Evolutionary conservation across 495 filamentous ascomycete species (phyloP), one percentile per base, ranked within the genome.

Genomic region (Hyaloscypha finlandica): DNA sequence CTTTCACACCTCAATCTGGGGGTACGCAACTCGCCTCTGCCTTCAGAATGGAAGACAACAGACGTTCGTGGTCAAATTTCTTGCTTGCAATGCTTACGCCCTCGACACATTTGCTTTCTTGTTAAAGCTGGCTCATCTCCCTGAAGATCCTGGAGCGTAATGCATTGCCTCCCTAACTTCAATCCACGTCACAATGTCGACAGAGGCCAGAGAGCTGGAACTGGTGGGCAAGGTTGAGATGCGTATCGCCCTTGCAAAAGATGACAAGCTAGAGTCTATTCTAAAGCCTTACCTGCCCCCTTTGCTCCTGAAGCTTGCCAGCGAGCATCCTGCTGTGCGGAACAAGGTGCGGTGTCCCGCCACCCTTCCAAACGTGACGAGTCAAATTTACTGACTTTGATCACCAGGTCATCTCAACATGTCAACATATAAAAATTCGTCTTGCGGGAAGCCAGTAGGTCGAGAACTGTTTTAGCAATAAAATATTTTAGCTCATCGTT

Each of bases 171-270:
- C 22, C 19, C n/a, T 56, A 29, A 61, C 52, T n/a, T 54, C 42
- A 35, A 30, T 57, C 31, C 20, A 32, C 20, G n/a, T 60, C 54
- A 65, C 14, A 4, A 64, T 39, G n/a, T 66, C 74, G 8, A 70
- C 77, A 19, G 67, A 79, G 33, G 91, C 92, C 76, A 83, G 86
- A 62, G 95, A 99, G 81, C 85, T 97, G 68, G 88, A 86, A 66
- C 87, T 97, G 61, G 83, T 97, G 67, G 91, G 91, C 71, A 96
- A 96, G 73, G 91, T 97, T 58, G 92, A 97, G 76, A 89, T 96
- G 74, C 86, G 89, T 54, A 92, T 99, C 65, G 91, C 95, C n/a
- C 82, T 92, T 60, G 88, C 91, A 19, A 78, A 82, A 11, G 89
- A 92, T 65, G 85, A 91, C n/a, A 94, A 92, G 77, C 83, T 99